Conservation (phyloP, 306 rosid genomes). For the Ziziphus jujuba region DNA sequence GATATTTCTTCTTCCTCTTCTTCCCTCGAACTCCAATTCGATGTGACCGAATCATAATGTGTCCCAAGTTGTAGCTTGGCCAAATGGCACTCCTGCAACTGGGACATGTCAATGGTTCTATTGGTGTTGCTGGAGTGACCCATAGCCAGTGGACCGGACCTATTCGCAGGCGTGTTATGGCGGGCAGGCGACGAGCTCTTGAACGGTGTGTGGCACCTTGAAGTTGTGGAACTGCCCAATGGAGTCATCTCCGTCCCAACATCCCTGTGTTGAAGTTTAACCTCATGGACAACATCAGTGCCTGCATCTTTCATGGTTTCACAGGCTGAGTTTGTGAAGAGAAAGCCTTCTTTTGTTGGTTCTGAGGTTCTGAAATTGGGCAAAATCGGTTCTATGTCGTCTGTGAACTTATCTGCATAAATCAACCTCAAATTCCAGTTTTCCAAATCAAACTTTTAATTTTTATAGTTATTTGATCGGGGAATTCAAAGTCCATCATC, state of each 20-base stretch:
- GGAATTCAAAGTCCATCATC: background rate
- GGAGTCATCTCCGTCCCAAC: conserved; percentile 96
- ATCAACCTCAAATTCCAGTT: conserved; percentile 23
- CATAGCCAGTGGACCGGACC: conserved; percentile 81
- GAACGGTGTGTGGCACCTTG: conserved; percentile 89
- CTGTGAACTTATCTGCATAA: conserved; percentile 82
- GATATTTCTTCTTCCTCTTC: conserved; percentile 95
- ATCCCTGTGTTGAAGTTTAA: conserved; percentile 74
- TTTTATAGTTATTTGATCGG: background rate
- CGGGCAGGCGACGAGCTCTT: conserved; percentile 83
- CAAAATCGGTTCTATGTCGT: conserved; percentile 51
- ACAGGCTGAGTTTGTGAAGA: conserved; percentile 55
- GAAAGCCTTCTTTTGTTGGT: conserved; percentile 66
- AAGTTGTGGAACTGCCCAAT: conserved; percentile 90
- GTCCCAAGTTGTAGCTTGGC: conserved; percentile 72
- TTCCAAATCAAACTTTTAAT: background rate
- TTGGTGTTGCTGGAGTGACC: conserved; percentile 30
- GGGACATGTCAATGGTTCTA: conserved; percentile 57
- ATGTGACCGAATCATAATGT: conserved; percentile 62
- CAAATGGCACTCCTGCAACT: conserved; percentile 82
- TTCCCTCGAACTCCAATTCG: conserved; percentile 93
- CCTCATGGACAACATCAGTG: conserved; percentile 50
- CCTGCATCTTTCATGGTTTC: conserved; percentile 53
- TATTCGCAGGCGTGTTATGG: conserved; percentile 80
- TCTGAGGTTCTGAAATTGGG: conserved; percentile 59